Evolutionary conservation across 2,329 filamentous ascomycete genomes (phyloP), one percentile per base, ranked within the genome.

Genomic region (Pseudopithomyces chartarum): DNA sequence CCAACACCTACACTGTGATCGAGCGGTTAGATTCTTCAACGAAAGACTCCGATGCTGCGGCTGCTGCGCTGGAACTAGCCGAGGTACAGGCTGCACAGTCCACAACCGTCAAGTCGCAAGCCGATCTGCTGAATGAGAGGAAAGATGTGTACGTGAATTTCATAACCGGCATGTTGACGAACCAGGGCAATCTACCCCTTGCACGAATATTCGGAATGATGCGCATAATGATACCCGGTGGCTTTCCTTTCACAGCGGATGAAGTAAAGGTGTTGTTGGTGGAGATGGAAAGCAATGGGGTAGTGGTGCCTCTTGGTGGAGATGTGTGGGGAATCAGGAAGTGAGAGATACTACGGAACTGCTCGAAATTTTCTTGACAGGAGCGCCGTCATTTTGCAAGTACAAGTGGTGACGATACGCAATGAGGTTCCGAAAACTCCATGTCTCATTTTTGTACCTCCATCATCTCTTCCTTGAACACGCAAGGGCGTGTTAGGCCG

Each of bases 151-250:
- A 97, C 76, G 92, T 90, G 86, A 90, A 93, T 68, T 98, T 97
- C 73, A 92, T 99, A 56, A 82, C 92, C 55, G 92, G 91, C 50
- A 98, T 99, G 95, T 80, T 99, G 76, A 97, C 92, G 59, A 97
- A 97, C 75, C 90, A 92, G 66, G 89, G 89, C 17, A 86, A 89
- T 26, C 95, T 97, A 90, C 88, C 90, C 49, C 79, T 93, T 57
- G 82, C 82, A 54, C 86, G 92, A 72, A 96, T 99, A 62, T 84
- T 87, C 8, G 96, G 93, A 89, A 97, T 98, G 91, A 84, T 99
- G 82, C 92, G 91, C 77, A 94, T 98, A 84, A 84, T 94, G 56
- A 87, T 97, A 51, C 86, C 90, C 0, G 92, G 92, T 12, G 93
- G 92, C 1, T 97, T 97, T 71, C 86, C 91, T 0, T 97, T 92